Conservation (phyloP, 495 filamentous ascomycete genomes). For the Tuber umbilicatum region DNA sequence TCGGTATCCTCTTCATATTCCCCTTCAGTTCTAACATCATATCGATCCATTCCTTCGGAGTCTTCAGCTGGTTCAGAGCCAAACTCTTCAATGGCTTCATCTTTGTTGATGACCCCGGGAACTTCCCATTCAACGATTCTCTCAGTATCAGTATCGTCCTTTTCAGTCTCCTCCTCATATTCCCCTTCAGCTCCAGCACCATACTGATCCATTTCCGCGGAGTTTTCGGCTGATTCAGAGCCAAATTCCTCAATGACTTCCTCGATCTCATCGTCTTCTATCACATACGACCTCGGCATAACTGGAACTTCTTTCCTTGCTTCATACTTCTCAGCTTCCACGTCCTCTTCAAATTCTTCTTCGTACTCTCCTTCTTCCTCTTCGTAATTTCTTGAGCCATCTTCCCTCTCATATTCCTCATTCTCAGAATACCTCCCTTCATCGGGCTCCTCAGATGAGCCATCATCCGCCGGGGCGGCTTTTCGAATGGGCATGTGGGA, state of each 20-base stretch:
- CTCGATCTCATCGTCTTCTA: slow-evolving; percentile 20
- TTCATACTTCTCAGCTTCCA: slow-evolving; percentile 15
- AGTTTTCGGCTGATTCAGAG: no score
- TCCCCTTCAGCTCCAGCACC: slow-evolving; percentile 13
- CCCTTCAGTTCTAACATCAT: slow-evolving; percentile 5
- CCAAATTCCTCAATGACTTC: no score
- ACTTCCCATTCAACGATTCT: slow-evolving; percentile 10
- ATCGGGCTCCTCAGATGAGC: slow-evolving; percentile 1
- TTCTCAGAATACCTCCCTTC: slow-evolving; percentile 21
- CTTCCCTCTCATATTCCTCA: slow-evolving; percentile 20
- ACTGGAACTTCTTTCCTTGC: slow-evolving; percentile 14
- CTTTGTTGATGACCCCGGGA: no score
- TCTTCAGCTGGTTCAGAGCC: slow-evolving; percentile 14
- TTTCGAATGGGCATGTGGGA: background rate
- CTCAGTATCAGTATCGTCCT: slow-evolving; percentile 30
- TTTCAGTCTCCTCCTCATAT: slow-evolving; percentile 33
- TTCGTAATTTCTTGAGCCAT: slow-evolving; percentile 14
- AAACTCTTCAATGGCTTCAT: slow-evolving; percentile 9
- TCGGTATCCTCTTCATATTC: slow-evolving; percentile 31
- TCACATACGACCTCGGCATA: background rate
- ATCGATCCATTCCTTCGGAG: background rate
- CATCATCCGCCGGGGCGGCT: background rate
- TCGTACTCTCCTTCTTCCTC: slow-evolving; percentile 19
- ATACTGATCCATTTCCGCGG: no score
- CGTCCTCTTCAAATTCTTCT: slow-evolving; percentile 13